These are phyloP conservation scores for Psilocybe cyanescens DNA, from an alignment of 768 basidiomycete genomes.

Conservation along the genomic window DNA sequence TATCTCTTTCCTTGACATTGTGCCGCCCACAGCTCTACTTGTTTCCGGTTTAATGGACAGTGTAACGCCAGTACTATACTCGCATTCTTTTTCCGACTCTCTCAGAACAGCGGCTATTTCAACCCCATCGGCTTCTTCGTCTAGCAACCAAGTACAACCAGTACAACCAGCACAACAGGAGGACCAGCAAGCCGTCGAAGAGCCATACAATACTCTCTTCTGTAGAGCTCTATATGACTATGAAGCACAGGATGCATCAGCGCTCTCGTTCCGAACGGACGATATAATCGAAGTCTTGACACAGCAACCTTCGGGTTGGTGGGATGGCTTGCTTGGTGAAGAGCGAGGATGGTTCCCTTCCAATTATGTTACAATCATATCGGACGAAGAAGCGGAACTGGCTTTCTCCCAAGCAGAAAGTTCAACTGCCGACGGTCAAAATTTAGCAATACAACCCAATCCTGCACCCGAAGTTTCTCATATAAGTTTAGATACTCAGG, in stretches of 20 bases:
- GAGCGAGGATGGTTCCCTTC: conserved; percentile 97
- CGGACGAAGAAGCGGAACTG: conserved; percentile 80
- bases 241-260: conserved; percentile 83
- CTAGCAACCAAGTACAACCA: conserved; percentile 14
- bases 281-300: conserved; percentile 95
- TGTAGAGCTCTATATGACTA: conserved; percentile 94
- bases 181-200: conserved; percentile 44
- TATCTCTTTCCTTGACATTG: conserved; percentile 13
- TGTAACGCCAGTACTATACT: conserved; percentile 34
- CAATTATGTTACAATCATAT: conserved; percentile 86
- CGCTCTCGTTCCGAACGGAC: conserved; percentile 83
- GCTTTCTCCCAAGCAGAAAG: conserved; percentile 57
- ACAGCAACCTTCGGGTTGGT: conserved; percentile 94
- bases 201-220: conserved; percentile 76
- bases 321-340: conserved; percentile 92
- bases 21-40: conserved; percentile 19
- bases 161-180: conserved; percentile 16
- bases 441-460: conserved; percentile 22
- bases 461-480: conserved; percentile 53
- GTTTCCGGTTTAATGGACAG: conserved; percentile 28
- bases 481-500: conserved; percentile 46
- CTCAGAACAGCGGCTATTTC: conserved; percentile 16
- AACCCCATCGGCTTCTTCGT: conserved; percentile 18
- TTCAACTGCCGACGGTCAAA: conserved; percentile 37
- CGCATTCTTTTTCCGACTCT: conserved; percentile 29